Percentiles rank a stretch among this genome's conserved stretches.
Conservation (phyloP, 2,329 filamentous ascomycete species). For the Verticillium klebahnii region DNA sequence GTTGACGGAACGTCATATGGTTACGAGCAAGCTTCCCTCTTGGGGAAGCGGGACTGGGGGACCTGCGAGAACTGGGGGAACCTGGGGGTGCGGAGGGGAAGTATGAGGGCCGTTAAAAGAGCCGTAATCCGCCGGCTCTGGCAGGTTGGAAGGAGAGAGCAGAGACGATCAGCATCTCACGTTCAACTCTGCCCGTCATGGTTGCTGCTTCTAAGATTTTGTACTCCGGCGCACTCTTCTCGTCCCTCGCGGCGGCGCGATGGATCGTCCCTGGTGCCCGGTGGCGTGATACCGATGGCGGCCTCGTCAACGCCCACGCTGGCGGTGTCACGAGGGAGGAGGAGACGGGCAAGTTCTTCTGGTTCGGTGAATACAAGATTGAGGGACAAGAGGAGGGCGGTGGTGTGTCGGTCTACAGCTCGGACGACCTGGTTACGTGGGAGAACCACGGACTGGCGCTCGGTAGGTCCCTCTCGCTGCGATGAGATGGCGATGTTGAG, state of each 20-base stretch:
- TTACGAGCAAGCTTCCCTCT: not conserved
- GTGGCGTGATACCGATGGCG: conserved; percentile 56
- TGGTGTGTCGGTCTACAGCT: conserved; percentile 57
- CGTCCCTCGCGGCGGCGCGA: conserved; percentile 28
- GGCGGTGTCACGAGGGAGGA: conserved; percentile 50
- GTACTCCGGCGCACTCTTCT: conserved; percentile 7
- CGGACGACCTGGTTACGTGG: conserved; percentile 57
- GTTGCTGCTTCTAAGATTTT: conserved; percentile 9
- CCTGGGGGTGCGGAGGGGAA: not conserved
- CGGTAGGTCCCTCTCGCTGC: conserved; percentile 24
- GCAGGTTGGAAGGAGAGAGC: not conserved
- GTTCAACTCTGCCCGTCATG: conserved; percentile 2
- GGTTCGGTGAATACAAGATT: conserved; percentile 59
- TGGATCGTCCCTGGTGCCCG: conserved; percentile 59
- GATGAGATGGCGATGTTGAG: not conserved
- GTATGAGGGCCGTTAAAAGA: not conserved
- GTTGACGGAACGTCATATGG: not conserved
- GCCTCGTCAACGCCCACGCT: conserved; percentile 58
- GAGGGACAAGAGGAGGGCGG: conserved; percentile 55
- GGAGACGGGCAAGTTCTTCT: conserved; percentile 50
- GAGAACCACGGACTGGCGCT: conserved; percentile 51
- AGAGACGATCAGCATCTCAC: not conserved
- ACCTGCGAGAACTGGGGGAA: not conserved
- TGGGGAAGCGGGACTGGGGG: not conserved
- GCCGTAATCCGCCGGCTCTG: not conserved